phyloP scores from a whole-genome alignment of 352 stramenopile genomes.

The Salisapilia sapeloensis region DNA sequence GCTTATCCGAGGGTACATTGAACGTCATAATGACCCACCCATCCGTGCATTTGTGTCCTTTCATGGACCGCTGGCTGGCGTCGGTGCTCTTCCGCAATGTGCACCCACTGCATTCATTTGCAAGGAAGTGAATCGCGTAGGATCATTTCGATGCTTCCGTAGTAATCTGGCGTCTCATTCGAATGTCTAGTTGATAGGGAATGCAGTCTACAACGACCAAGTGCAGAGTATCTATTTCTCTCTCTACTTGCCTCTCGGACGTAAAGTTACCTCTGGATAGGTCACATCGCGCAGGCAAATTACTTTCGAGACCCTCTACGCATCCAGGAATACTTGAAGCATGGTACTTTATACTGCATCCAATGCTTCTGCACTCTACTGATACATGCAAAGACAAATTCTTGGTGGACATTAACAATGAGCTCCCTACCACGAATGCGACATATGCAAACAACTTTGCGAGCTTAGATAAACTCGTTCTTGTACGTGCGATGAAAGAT shows the following conservation, averaged over 20 bases:
- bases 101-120: constrained; percentile 69
- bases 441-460: constrained; percentile 83
- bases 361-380: not conserved
- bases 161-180: not conserved
- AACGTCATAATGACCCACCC: constrained; percentile 85
- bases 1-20: constrained; percentile 88
- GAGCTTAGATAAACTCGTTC: constrained; percentile 73
- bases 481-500: constrained; percentile 80
- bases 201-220: constrained; percentile 67
- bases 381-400: constrained; percentile 29
- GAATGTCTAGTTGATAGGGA: constrained; percentile 54
- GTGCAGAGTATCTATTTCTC: constrained; percentile 40
- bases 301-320: constrained; percentile 85
- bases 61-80: constrained; percentile 83
- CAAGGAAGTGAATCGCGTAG: constrained; percentile 62
- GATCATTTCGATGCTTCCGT: not conserved
- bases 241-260: not conserved
- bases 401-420: constrained; percentile 84
- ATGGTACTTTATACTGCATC: constrained; percentile 16
- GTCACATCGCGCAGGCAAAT: constrained; percentile 80
- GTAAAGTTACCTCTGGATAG: too few relatives aligned
- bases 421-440: constrained; percentile 47
- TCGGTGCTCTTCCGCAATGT: constrained; percentile 81
- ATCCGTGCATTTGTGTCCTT: constrained; percentile 85
- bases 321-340: constrained; percentile 45